These are phyloP conservation scores for Triadica sebifera DNA, from an alignment of 345 rosid genomes.

Conservation along the genomic window DNA sequence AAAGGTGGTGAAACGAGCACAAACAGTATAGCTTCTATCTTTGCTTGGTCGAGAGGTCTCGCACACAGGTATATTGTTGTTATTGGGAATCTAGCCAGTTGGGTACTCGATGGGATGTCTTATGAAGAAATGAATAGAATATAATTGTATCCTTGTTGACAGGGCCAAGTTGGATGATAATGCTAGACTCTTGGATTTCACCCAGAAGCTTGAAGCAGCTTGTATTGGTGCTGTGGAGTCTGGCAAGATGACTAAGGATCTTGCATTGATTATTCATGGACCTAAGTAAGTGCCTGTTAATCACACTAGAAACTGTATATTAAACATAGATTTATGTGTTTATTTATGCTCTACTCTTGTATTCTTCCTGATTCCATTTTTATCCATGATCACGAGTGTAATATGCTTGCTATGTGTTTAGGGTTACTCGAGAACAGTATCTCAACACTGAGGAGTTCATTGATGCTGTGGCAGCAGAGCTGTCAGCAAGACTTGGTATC, in stretches of 20 bases:
- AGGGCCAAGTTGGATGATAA: too few species aligned
- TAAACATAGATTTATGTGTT: too few species aligned
- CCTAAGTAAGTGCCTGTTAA: too few species aligned
- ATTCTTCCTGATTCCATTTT: neutral
- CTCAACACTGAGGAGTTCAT: slow-evolving; percentile 94
- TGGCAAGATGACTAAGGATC: too few species aligned
- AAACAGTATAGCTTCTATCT: slow-evolving; percentile 97
- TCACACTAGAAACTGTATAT: too few species aligned
- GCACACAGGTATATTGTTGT: slow-evolving; percentile 67
- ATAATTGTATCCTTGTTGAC: too few species aligned
- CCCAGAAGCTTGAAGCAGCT: too few species aligned
- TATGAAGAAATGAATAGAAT: neutral
- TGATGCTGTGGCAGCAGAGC: slow-evolving; percentile 84
- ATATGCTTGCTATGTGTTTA: slow-evolving; percentile 21
- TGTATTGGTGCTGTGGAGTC: too few species aligned
- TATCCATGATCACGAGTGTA: slow-evolving; percentile 1
- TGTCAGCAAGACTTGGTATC: slow-evolving; percentile 52
- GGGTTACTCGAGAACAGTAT: slow-evolving; percentile 72
- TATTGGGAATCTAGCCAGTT: neutral
- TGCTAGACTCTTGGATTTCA: too few species aligned
- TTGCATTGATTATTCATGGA: too few species aligned
- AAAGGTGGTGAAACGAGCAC: slow-evolving; percentile 99
- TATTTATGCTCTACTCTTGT: too few species aligned
- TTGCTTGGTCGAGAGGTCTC: slow-evolving; percentile 98
- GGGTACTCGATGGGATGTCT: neutral